phyloP scores from a whole-genome alignment of 2,329 filamentous ascomycete genomes.

The Thelonectria rubi region DNA sequence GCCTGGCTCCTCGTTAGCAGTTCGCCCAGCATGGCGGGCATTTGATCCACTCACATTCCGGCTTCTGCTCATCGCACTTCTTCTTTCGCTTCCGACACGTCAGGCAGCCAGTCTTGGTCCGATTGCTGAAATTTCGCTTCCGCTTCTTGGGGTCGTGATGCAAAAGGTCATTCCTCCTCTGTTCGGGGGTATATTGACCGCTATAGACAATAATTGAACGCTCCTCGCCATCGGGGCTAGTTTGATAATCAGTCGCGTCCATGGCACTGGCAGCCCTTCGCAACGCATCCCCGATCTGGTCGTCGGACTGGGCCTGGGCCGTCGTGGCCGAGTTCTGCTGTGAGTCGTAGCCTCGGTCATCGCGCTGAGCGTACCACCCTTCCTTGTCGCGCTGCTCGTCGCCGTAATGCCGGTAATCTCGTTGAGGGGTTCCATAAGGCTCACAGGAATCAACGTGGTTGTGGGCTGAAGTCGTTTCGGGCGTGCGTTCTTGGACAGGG shows the following conservation, averaged over 20 bases:
- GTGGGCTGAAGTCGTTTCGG: constrained; percentile 45
- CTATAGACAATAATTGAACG: constrained; percentile 52
- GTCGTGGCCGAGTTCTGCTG: constrained; percentile 57
- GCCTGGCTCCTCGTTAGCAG: constrained; percentile 58
- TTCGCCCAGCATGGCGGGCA: background rate
- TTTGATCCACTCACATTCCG: constrained; percentile 75
- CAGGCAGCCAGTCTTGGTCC: constrained; percentile 94
- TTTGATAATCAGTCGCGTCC: constrained; percentile 61
- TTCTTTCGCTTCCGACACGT: constrained; percentile 94
- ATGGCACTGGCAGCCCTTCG: constrained; percentile 56
- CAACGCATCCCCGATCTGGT: constrained; percentile 57
- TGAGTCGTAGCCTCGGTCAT: constrained; percentile 59
- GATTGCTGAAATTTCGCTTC: constrained; percentile 88
- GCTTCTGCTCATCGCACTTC: constrained; percentile 96
- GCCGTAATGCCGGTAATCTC: constrained; percentile 56
- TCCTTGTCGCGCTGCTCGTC: constrained; percentile 60
- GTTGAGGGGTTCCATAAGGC: constrained; percentile 52
- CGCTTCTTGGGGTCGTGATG: constrained; percentile 73
- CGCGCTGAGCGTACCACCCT: constrained; percentile 59
- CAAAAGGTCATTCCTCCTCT: constrained; percentile 58
- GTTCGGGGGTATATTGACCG: constrained; percentile 57
- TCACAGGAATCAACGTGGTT: constrained; percentile 53
- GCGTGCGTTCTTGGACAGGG: constrained; percentile 46
- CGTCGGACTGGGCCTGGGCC: constrained; percentile 58
- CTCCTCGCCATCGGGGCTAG: constrained; percentile 65